Conservation (phyloP, 2,329 filamentous ascomycete species). For the Fusarium scirpi region DNA sequence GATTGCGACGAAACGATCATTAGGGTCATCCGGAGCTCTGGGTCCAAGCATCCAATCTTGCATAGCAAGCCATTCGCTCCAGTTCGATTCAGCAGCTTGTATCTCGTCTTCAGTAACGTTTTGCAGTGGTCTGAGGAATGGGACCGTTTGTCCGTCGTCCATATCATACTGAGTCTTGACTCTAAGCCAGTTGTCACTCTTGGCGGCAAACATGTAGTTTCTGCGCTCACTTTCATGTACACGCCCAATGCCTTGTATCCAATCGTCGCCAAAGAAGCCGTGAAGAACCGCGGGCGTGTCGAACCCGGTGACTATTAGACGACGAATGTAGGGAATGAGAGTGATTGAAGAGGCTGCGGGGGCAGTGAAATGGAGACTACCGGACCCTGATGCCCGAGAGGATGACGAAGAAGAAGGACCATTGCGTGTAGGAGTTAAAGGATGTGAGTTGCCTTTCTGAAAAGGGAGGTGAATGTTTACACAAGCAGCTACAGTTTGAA, state of each 20-base stretch:
- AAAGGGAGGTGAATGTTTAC: constrained; percentile 93
- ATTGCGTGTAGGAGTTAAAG: constrained; percentile 56
- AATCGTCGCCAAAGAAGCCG: constrained; percentile 97
- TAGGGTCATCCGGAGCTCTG: constrained; percentile 66
- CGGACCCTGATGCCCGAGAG: constrained; percentile 47
- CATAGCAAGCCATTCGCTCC: constrained; percentile 97
- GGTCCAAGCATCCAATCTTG: constrained; percentile 99
- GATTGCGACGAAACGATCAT: constrained; percentile 46
- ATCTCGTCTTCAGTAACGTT: constrained; percentile 83
- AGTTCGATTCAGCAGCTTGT: constrained; percentile 81
- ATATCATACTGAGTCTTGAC: constrained; percentile 95
- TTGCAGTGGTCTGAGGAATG: constrained; percentile 87
- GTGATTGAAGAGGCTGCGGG: constrained; percentile 64
- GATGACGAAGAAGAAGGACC: constrained; percentile 45
- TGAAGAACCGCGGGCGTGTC: constrained; percentile 89
- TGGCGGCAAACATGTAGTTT: constrained; percentile 95
- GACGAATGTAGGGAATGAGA: constrained; percentile 88
- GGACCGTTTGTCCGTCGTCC: constrained; percentile 82
- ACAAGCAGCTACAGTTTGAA: constrained; percentile 90
- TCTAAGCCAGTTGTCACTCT: constrained; percentile 88
- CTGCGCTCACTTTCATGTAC: constrained; percentile 90
- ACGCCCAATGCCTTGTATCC: constrained; percentile 81
- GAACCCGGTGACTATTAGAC: constrained; percentile 91
- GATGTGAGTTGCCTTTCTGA: constrained; percentile 67
- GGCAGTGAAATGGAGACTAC: constrained; percentile 27